Evolutionary conservation across 2,329 filamentous ascomycete species (phyloP), one percentile per base, ranked within the genome.

Genomic region (Lecanicillium sp.): DNA sequence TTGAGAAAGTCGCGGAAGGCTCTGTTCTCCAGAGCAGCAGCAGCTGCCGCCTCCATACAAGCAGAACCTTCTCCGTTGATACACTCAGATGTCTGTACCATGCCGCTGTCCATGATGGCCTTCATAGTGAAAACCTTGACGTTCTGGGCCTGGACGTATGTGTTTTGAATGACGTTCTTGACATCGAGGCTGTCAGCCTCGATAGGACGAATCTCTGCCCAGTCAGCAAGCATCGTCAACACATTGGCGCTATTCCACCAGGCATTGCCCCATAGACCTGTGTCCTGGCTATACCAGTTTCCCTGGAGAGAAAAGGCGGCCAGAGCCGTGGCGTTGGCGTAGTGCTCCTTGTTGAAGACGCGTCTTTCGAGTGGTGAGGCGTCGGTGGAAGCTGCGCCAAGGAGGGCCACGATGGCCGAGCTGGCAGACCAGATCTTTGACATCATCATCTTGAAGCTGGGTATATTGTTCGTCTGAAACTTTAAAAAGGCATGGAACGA

Each of bases 191-290:
- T 40, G 43, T 67, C 64, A 30, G 67, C 67, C 23, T 62, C 60
- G 4, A 56, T 51, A 1, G 60, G 55, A 23, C 66, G 62, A 11
- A 71, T 54, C 17, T 52, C 47, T 6, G 70, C 65, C 58, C 74
- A 76, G 58, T 87, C 79, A 41, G 74, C 77, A 15, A 87, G 63
- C 3, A 73, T 74, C 0, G 81, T 85, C 51, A 88, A 67, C 50
- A 74, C 73, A 58, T 87, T 88, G 40, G 78, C 85, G 44, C 76
- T 75, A 59, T 87, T 86, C 85, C 85, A 89, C 85, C 85, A 89
- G 7, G 76, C 73, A 0, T 74, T 74, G 48, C 79, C 65, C 81
- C 81, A 88, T 11, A 86, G 67, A 4, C 84, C 84, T 1, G 72
- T 79, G 5, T 59, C 58, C 3, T 63, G 49, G 58, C 83, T 74